Evolutionary conservation across 2,329 filamentous ascomycete species (phyloP).

Genomic region (Phaeosphaeria sp.): DNA sequence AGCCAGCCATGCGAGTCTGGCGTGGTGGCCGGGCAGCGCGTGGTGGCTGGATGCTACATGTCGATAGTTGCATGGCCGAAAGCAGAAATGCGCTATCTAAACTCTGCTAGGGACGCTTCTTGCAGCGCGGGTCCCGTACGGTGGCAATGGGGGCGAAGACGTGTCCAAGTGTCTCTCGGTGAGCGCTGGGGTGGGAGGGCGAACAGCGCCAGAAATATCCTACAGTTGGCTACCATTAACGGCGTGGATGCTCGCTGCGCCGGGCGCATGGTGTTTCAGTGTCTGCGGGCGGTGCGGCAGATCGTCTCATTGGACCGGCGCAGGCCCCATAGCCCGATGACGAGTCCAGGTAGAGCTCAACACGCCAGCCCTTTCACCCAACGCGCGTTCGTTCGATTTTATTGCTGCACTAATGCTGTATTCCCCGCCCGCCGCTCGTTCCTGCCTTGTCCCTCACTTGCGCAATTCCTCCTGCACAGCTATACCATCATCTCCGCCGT

Average conservation of each 20-base stretch:
- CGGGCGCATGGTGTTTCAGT: slow-evolving; percentile 9
- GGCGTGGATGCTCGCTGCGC: neutral
- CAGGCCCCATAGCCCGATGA: no score
- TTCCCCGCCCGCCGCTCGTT: slow-evolving; percentile 6
- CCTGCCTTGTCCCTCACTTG: slow-evolving; percentile 1
- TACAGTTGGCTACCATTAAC: neutral
- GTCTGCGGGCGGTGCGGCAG: slow-evolving; percentile 2
- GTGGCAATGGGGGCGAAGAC: neutral
- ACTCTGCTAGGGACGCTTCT: neutral
- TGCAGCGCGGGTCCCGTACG: neutral
- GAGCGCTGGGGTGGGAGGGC: neutral
- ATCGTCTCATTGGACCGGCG: slow-evolving; percentile 8
- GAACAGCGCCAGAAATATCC: neutral
- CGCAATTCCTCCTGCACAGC: neutral
- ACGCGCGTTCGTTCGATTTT: slow-evolving; percentile 8
- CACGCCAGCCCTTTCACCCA: slow-evolving; percentile 9
- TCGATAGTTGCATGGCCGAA: neutral
- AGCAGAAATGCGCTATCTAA: neutral
- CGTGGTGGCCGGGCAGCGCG: neutral
- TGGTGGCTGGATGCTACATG: neutral
- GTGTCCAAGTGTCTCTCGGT: neutral
- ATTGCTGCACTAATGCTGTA: neutral
- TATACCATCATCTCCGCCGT: neutral
- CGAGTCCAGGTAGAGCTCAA: slow-evolving; percentile 13
- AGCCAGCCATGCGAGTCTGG: neutral